Conservation (phyloP, 441 rosid species). For the Kokia cookei region DNA sequence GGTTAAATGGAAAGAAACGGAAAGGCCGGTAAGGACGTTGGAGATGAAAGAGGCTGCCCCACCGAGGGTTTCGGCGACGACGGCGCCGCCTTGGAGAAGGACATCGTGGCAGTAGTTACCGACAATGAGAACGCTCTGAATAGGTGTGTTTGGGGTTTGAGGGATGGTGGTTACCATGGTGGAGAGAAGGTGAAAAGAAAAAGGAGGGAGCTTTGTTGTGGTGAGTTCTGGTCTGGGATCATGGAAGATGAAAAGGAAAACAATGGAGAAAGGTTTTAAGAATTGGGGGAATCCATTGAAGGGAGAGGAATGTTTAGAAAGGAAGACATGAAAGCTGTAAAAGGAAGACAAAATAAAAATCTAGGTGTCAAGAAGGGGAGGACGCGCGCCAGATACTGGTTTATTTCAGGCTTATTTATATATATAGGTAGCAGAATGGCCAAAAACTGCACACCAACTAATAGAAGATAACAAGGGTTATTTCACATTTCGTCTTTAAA, state of each 20-base stretch:
- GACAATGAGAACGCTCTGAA: conserved; percentile 55
- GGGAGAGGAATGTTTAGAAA: neutral
- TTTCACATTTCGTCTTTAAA: too few relatives aligned
- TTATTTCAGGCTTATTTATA: neutral
- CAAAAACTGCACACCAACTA: neutral
- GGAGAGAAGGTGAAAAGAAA: neutral
- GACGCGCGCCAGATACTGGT: conserved; percentile 22
- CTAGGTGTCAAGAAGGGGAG: conserved; percentile 25
- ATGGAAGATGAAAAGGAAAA: conserved; percentile 20
- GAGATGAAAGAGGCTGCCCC: conserved; percentile 89
- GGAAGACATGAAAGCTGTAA: conserved; percentile 5
- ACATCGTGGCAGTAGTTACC: conserved; percentile 93
- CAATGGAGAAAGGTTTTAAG: neutral
- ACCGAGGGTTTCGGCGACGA: conserved; percentile 83
- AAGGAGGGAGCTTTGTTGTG: neutral
- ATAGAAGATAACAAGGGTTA: too few relatives aligned
- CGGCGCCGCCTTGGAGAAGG: conserved; percentile 43
- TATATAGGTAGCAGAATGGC: neutral
- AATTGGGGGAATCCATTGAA: neutral
- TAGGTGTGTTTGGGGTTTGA: conserved; percentile 2
- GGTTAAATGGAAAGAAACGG: conserved; percentile 40
- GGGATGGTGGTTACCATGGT: conserved; percentile 27
- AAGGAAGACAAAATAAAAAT: conserved; percentile 6
- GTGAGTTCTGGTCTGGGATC: conserved; percentile 18
- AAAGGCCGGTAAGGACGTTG: conserved; percentile 47